These are phyloP conservation scores for Asclepias syriaca DNA, from an alignment of 257 asterid species.

Conservation along the genomic window DNA sequence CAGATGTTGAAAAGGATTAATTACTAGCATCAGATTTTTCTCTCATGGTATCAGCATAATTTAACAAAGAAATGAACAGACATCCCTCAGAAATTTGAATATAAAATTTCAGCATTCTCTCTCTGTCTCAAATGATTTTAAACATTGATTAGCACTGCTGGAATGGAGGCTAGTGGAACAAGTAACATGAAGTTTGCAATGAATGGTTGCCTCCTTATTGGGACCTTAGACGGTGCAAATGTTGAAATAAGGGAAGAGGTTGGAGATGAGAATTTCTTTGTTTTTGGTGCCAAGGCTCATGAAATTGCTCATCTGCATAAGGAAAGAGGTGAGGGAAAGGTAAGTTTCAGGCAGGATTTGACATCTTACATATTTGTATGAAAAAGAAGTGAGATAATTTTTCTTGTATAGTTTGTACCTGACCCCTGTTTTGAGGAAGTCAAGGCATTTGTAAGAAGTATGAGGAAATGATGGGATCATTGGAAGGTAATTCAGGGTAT, in stretches of 20 bases:
- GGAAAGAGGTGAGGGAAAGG: conserved; percentile 64
- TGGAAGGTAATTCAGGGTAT: conserved; percentile 67
- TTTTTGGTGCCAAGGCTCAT: conserved; percentile 51
- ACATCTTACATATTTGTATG: too few species aligned
- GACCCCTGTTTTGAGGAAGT: conserved; percentile 68
- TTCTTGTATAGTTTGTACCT: conserved; percentile 33
- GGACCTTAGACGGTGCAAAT: conserved; percentile 65
- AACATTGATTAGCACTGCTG: conserved; percentile 43
- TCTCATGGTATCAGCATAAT: not conserved
- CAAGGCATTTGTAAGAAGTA: conserved; percentile 46
- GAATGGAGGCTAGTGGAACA: conserved; percentile 73
- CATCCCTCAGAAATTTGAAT: not conserved
- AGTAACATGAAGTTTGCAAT: conserved; percentile 63
- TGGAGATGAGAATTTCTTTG: conserved; percentile 55
- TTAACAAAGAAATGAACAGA: not conserved
- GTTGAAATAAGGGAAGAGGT: conserved; percentile 63
- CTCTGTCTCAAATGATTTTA: not conserved
- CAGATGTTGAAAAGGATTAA: not conserved
- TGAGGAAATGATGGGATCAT: conserved; percentile 49
- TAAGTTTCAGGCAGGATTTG: conserved; percentile 5
- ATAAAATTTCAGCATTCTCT: not conserved
- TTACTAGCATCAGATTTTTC: not conserved
- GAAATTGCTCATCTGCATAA: conserved; percentile 49
- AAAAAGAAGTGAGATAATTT: not conserved
- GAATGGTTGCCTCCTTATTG: conserved; percentile 59